Percentiles rank a stretch among this genome's conserved stretches.
phyloP scores from a whole-genome alignment of 768 basidiomycete genomes.

The Lactarius akahatsu region DNA sequence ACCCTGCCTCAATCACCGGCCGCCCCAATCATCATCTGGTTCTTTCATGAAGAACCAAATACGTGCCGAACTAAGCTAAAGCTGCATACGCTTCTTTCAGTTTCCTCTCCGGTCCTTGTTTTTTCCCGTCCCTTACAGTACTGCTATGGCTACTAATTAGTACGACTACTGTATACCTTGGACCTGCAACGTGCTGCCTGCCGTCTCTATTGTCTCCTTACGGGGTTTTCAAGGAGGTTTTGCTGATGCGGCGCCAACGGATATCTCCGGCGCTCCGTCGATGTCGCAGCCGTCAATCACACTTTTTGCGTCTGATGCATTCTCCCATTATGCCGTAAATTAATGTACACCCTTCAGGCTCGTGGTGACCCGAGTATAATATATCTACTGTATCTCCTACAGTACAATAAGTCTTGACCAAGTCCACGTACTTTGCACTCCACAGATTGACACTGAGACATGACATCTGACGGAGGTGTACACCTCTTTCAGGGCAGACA shows the following conservation, averaged over 20 bases:
- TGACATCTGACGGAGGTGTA: background rate
- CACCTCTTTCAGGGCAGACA: background rate
- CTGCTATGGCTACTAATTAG: too few relatives aligned
- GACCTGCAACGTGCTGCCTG: background rate
- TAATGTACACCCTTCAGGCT: background rate
- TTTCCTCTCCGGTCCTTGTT: background rate
- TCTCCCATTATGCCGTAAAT: constrained; percentile 17
- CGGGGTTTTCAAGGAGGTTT: too few relatives aligned
- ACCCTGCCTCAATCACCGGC: background rate
- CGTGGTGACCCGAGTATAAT: background rate
- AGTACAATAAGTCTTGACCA: too few relatives aligned
- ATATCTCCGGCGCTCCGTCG: constrained; percentile 18
- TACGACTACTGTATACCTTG: background rate
- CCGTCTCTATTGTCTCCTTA: background rate
- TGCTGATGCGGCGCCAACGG: background rate
- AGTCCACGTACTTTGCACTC: background rate
- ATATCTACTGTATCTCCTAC: too few relatives aligned
- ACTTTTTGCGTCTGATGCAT: background rate
- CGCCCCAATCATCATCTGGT: background rate
- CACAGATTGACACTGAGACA: background rate
- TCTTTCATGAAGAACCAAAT: too few relatives aligned
- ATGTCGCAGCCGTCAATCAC: constrained; percentile 12
- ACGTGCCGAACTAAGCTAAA: background rate
- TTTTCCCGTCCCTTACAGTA: background rate
- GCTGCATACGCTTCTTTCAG: background rate